Conservation (phyloP, 768 basidiomycete species). For the Tubosaeta brunneosetosa region DNA sequence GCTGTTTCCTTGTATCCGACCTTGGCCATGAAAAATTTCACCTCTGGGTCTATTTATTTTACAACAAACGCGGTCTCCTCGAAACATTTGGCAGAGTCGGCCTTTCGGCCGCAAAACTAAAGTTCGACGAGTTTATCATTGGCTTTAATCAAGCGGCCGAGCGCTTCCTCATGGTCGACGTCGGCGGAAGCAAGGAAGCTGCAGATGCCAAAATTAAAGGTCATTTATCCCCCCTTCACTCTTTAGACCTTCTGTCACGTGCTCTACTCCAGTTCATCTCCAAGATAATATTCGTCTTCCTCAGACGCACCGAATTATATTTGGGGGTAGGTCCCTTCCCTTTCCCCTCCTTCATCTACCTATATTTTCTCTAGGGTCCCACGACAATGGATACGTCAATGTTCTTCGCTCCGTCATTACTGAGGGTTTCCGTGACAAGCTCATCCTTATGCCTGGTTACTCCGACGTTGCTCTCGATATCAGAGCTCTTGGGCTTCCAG, state of each 20-base stretch:
- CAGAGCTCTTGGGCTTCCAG: slow-evolving; percentile 50
- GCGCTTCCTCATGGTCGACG: slow-evolving; percentile 66
- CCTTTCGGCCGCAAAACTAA: slow-evolving; percentile 32
- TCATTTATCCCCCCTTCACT: slow-evolving; percentile 19
- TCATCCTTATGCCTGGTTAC: slow-evolving; percentile 62
- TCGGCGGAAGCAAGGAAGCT: slow-evolving; percentile 66
- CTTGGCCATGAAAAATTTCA: slow-evolving; percentile 34
- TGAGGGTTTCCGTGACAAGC: slow-evolving; percentile 57
- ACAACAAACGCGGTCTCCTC: slow-evolving; percentile 56
- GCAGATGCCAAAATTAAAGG: slow-evolving; percentile 76
- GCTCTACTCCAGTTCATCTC: slow-evolving; percentile 34
- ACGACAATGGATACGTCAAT: slow-evolving; percentile 69
- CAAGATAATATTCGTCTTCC: slow-evolving; percentile 45
- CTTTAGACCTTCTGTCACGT: background rate
- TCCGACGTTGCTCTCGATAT: slow-evolving; percentile 57
- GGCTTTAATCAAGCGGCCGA: slow-evolving; percentile 70
- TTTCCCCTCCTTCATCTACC: background rate
- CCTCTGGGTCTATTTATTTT: slow-evolving; percentile 59
- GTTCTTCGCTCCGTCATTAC: slow-evolving; percentile 61
- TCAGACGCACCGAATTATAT: slow-evolving; percentile 62
- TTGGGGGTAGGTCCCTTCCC: slow-evolving; percentile 47
- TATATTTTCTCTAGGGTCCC: slow-evolving; percentile 45
- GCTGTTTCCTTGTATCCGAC: slow-evolving; percentile 18
- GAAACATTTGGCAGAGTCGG: slow-evolving; percentile 42
- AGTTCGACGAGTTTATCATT: slow-evolving; percentile 59